Evolutionary conservation across 805 yeast species (phyloP), one percentile per base, ranked within the genome.

Genomic region (Ogataea nitratoaversa): DNA sequence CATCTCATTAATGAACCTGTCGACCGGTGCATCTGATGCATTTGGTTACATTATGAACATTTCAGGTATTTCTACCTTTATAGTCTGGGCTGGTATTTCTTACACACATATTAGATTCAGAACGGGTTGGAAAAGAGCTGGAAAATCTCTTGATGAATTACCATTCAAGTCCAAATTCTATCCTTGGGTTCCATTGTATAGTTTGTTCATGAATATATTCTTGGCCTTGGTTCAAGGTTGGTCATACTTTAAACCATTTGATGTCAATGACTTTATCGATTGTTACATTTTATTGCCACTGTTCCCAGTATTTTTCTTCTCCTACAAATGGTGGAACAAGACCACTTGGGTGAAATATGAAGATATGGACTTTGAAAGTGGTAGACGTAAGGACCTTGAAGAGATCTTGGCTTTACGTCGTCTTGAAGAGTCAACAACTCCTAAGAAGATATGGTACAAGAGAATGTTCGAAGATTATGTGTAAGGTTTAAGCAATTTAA

Each of bases 51-150:
- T 80, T 47, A 79, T 79, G 35, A 78, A 77, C 51, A 62, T 81
- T 33, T 71, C 82, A 3, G 86, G 87, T 44, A 83, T 82, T 18
- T 76, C 82, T 3, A 78, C 79, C 3, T 82, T 81, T 42, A 69
- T 82, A 37, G 86, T 79, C 2, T 81, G 87, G 88, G 83, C 81
- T 8, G 63, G 71, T 12, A 74, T 80, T 19, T 70, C 78, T 18
- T 64, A 71, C 38, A 70, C 74, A 28, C 86, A 82, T 46, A 41
- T 79, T 13, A 63, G 84, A 32, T 79, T 81, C 54, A 70, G 87
- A 51, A 46, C 48, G 11, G 76, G 74, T 3, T 70, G 74, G 72
- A 40, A 51, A 1, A 44, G 38, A 6, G 71, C 69, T 39, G 75
- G 74, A 23, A 62, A 70, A 42, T 43, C 66, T 4, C 43, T 67